phyloP scores from a whole-genome alignment of 1,284 basidiomycete genomes.

The Cutaneotrichosporon mucoides region DNA sequence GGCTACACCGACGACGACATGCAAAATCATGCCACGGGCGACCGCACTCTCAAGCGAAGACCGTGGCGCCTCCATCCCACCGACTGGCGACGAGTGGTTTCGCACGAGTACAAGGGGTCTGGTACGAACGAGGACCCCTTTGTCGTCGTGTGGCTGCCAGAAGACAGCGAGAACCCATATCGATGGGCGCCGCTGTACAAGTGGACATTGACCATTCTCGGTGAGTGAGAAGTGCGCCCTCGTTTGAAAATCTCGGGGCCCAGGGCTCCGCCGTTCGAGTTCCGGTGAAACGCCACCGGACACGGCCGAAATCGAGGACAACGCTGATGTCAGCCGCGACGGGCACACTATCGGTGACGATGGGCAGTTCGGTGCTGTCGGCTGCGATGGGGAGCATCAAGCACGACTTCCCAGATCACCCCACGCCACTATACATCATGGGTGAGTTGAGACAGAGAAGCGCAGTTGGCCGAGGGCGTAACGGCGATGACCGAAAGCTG shows the following conservation, averaged over 20 bases:
- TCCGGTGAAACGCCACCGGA: no score
- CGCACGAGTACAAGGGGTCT: constrained; percentile 14
- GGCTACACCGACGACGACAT: neutral
- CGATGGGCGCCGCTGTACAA: constrained; percentile 26
- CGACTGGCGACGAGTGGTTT: constrained; percentile 7
- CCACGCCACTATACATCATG: constrained; percentile 16
- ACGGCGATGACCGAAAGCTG: neutral
- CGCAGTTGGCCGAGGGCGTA: no score
- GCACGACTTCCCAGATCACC: constrained; percentile 22
- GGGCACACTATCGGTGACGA: constrained; percentile 23
- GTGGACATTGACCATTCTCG: constrained; percentile 25
- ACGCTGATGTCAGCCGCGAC: constrained; percentile 11
- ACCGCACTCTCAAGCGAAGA: constrained; percentile 1
- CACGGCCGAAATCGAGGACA: no score
- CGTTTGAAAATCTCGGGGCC: no score
- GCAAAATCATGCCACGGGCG: neutral
- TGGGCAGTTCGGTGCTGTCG: constrained; percentile 24
- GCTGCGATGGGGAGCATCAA: constrained; percentile 25
- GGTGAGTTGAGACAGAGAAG: neutral
- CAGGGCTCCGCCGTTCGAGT: no score
- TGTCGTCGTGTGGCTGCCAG: constrained; percentile 35
- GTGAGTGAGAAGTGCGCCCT: neutral
- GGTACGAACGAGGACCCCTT: constrained; percentile 47
- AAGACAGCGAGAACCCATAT: constrained; percentile 34
- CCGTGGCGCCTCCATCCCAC: constrained; percentile 9